phyloP scores from a whole-genome alignment of 2,329 filamentous ascomycete species.

The Diaporthe sp. region DNA sequence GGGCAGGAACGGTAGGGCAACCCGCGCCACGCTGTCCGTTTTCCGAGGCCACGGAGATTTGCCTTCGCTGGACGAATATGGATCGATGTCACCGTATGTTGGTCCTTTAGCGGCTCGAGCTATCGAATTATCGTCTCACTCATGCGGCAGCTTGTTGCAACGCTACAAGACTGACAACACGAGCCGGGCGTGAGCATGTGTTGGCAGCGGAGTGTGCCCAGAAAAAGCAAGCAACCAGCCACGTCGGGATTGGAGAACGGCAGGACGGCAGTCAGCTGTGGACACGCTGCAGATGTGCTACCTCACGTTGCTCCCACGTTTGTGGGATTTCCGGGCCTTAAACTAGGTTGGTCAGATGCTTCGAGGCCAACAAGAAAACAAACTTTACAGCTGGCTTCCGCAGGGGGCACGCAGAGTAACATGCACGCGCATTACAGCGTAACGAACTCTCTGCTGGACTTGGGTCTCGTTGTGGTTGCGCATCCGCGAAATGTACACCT shows the following conservation, averaged over 20 bases:
- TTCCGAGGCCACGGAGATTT: conserved; percentile 16
- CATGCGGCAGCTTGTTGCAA: conserved; percentile 26
- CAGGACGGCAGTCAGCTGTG: conserved; percentile 21
- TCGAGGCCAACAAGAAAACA: background rate
- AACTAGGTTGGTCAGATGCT: conserved; percentile 11
- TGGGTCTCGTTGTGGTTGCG: background rate
- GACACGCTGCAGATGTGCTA: background rate
- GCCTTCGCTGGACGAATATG: conserved; percentile 7
- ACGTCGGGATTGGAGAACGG: conserved; percentile 17
- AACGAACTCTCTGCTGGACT: background rate
- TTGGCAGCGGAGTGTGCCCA: conserved; percentile 19
- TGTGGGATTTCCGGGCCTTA: background rate
- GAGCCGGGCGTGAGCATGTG: conserved; percentile 23
- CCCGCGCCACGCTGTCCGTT: conserved; percentile 27
- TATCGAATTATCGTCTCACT: conserved; percentile 32
- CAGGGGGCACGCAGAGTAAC: background rate
- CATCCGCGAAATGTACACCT: conserved; percentile 15
- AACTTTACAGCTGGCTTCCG: background rate
- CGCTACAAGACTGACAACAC: conserved; percentile 26
- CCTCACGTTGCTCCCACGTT: background rate
- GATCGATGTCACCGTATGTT: conserved; percentile 22
- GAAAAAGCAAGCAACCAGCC: conserved; percentile 26
- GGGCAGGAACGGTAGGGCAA: conserved; percentile 24
- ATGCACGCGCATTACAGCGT: background rate
- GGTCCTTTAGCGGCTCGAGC: conserved; percentile 32